phyloP scores from a whole-genome alignment of 495 filamentous ascomycete species.

The Rhizodiscina lignyota region DNA sequence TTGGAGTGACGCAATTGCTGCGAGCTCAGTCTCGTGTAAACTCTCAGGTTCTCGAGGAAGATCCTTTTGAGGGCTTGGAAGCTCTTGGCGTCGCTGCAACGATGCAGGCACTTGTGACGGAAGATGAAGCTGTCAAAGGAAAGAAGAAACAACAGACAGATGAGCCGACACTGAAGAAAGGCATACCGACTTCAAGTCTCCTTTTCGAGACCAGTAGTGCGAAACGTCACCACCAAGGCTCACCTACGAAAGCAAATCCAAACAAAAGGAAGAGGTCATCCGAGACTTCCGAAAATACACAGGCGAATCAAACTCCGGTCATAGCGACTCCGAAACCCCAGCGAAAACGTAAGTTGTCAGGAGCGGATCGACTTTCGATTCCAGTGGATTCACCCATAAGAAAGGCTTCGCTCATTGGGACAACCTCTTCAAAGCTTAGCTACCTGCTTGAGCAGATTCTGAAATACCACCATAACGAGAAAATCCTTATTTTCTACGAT shows the following conservation, averaged over 20 bases:
- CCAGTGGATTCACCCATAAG: constrained; percentile 33
- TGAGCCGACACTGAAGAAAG: neutral
- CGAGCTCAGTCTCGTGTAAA: constrained; percentile 43
- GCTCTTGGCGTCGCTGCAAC: constrained; percentile 25
- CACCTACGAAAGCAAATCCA: neutral
- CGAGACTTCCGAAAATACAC: neutral
- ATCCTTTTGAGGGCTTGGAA: constrained; percentile 35
- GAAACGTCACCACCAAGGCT: neutral
- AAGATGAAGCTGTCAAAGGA: neutral
- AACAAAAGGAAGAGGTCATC: constrained; percentile 1
- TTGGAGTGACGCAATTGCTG: constrained; percentile 40
- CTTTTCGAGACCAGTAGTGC: neutral
- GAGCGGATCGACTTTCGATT: constrained; percentile 3
- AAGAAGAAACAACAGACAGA: neutral
- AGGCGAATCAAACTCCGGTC: neutral
- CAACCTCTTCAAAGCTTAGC: constrained; percentile 71
- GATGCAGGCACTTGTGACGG: neutral
- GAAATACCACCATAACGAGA: constrained; percentile 49
- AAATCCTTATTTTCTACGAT: constrained; percentile 90
- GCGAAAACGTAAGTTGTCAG: neutral
- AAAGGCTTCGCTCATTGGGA: constrained; percentile 52
- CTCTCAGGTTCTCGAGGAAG: constrained; percentile 25
- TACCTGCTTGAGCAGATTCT: constrained; percentile 64
- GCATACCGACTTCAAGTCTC: neutral
- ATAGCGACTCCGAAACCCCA: neutral